Evolutionary conservation across 371 early-diverging fungal genomes (phyloP), one percentile per base, ranked within the genome.

Genomic region (Lichtheimia hyalospora): DNA sequence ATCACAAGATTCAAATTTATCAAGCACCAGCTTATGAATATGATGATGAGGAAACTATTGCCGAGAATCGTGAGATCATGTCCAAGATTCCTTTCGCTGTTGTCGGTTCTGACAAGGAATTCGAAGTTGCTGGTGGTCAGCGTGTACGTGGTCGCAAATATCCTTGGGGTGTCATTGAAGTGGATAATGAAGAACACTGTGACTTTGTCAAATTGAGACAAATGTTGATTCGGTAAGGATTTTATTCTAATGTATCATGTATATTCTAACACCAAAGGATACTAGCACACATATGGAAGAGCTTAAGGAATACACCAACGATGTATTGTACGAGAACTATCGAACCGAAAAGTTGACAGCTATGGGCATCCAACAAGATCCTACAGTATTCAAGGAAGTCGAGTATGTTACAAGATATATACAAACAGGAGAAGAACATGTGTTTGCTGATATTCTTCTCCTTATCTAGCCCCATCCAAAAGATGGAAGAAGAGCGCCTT

Each of bases 11-110:
- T 74, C 89, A 90, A 71, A 94, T 95, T 73, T 99, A 92, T 79
- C 89, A 92, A 67, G 96, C 97, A 34, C 88, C 91, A 49, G 87
- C 87, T 40, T 91, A 95, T 67, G 93, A 94, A 71, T 90, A 90
- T 70, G 97, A 97, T 64, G 97, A 97, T 73, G 84, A 91, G 50
- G 98, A 97, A 72, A 96, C 96, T 4, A 86, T 94, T 61, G 86
- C 88, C 48, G 97, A 98, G 73, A 94, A 93, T 81, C 87, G 89
- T 64, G 97, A 96, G 67, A 93, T 98, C 66, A 89, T 94, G 80
- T 91, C 89, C 83, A 92, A 88, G 71, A 96, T 96, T 61, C 98
- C 98, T 1, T 97, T 99, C 65, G 96, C 98, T 48, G 92, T 98
- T 61, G 93, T 99, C 49, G 99, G 99, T 44, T 91, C 94, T 57